These are phyloP conservation scores for Colletotrichum gloeosporioides DNA, from an alignment of 2,329 filamentous ascomycete genomes.

Conservation along the genomic window DNA sequence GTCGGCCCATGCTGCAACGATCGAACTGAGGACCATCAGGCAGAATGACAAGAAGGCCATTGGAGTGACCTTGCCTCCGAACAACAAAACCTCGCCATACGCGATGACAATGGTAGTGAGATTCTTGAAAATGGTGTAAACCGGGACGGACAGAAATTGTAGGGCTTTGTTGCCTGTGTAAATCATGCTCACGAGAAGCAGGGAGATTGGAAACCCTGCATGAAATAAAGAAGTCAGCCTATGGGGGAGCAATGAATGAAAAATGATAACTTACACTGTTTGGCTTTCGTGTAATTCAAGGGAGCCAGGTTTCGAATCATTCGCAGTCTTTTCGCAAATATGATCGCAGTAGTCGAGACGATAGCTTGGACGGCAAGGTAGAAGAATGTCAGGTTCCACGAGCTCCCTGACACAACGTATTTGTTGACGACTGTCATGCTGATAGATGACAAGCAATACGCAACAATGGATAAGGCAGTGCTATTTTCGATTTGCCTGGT, in stretches of 20 bases:
- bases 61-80: constrained; percentile 87
- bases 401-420: constrained; percentile 88
- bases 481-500: constrained; percentile 66
- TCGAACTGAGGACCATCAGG: constrained; percentile 92
- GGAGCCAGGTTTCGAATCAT: constrained; percentile 81
- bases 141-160: constrained; percentile 94
- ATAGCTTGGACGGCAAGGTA: constrained; percentile 90
- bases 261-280: constrained; percentile 71
- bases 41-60: constrained; percentile 93
- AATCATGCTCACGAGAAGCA: constrained; percentile 98
- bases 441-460: constrained; percentile 94
- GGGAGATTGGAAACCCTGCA: constrained; percentile 94
- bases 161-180: constrained; percentile 97
- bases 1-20: constrained; percentile 97
- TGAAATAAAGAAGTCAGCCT: constrained; percentile 31
- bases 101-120: constrained; percentile 98
- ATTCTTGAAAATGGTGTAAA: constrained; percentile 99
- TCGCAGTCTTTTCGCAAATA: constrained; percentile 79
- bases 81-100: constrained; percentile 98
- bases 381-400: constrained; percentile 97
- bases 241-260: no score
- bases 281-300: constrained; percentile 88
- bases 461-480: constrained; percentile 79
- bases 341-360: constrained; percentile 86
- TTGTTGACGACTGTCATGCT: constrained; percentile 99